These are phyloP conservation scores for Piper longum DNA, from an alignment of 164 flowering plant species.

Conservation along the genomic window DNA sequence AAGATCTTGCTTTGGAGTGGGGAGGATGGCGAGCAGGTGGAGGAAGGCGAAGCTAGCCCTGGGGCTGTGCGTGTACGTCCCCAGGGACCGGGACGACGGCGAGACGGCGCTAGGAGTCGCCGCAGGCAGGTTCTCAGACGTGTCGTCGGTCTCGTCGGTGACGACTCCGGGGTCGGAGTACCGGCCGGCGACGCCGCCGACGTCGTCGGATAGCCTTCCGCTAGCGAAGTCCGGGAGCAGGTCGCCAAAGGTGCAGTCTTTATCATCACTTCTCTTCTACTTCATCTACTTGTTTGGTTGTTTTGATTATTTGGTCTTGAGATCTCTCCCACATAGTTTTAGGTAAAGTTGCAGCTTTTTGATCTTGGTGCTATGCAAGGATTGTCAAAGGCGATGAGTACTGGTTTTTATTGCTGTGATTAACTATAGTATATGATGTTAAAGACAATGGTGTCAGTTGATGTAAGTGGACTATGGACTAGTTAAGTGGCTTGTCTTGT, in stretches of 20 bases:
- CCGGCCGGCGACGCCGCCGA: background rate
- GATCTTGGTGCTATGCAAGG: background rate
- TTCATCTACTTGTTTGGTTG: background rate
- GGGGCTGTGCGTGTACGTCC: slow-evolving; percentile 46
- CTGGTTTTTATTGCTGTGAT: background rate
- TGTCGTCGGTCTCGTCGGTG: slow-evolving; percentile 19
- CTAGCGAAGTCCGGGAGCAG: slow-evolving; percentile 38
- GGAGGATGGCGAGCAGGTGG: slow-evolving; percentile 71
- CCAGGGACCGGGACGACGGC: slow-evolving; percentile 27
- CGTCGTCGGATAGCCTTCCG: slow-evolving; percentile 40
- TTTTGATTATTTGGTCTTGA: background rate
- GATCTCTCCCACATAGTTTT: too few species aligned
- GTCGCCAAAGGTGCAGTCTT: slow-evolving; percentile 48
- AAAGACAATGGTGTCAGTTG: background rate
- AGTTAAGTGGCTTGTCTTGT: background rate
- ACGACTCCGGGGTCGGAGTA: slow-evolving; percentile 11
- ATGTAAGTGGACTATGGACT: background rate
- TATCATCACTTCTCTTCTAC: background rate
- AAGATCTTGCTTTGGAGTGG: background rate
- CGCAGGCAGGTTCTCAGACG: slow-evolving; percentile 28
- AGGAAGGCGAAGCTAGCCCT: slow-evolving; percentile 61
- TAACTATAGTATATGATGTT: background rate
- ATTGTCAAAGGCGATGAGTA: background rate
- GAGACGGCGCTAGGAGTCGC: slow-evolving; percentile 1
- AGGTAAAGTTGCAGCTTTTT: background rate